Conservation (phyloP, 2,329 filamentous ascomycete species). For the Fusarium sp. region DNA sequence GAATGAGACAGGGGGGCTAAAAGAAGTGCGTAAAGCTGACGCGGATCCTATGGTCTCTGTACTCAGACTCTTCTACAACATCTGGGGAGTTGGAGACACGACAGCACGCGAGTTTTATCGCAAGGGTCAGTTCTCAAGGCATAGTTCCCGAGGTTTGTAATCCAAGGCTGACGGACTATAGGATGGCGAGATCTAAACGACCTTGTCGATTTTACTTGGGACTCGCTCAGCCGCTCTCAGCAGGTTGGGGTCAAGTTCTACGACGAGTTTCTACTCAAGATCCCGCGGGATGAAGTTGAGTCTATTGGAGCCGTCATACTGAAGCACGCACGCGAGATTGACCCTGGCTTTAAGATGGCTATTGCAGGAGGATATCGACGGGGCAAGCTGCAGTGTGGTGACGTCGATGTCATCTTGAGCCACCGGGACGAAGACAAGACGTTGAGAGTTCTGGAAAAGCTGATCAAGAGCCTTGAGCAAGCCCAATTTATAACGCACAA, state of each 20-base stretch:
- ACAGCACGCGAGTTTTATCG: slow-evolving; percentile 84
- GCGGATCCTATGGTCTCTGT: slow-evolving; percentile 69
- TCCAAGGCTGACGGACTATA: slow-evolving; percentile 30
- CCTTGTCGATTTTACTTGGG: slow-evolving; percentile 83
- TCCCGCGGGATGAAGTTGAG: slow-evolving; percentile 77
- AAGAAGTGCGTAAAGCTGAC: slow-evolving; percentile 69
- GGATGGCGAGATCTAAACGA: slow-evolving; percentile 87
- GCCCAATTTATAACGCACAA: slow-evolving; percentile 81
- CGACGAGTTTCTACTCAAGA: slow-evolving; percentile 77
- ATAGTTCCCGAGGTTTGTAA: not conserved
- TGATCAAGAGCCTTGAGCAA: slow-evolving; percentile 74
- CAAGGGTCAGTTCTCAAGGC: slow-evolving; percentile 52
- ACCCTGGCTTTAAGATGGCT: slow-evolving; percentile 61
- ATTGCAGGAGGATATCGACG: slow-evolving; percentile 84
- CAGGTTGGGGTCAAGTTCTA: slow-evolving; percentile 96
- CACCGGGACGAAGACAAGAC: slow-evolving; percentile 77
- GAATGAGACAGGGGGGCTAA: slow-evolving; percentile 64
- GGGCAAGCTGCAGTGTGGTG: slow-evolving; percentile 75
- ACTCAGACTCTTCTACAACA: slow-evolving; percentile 76
- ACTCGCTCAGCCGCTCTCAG: slow-evolving; percentile 75
- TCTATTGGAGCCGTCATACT: slow-evolving; percentile 70
- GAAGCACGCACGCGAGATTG: slow-evolving; percentile 69
- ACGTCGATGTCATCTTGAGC: slow-evolving; percentile 85
- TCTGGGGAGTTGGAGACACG: slow-evolving; percentile 89
- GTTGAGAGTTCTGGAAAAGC: slow-evolving; percentile 70